phyloP scores from a whole-genome alignment of 2,329 filamentous ascomycete species.

The Fusarium veterinarium region DNA sequence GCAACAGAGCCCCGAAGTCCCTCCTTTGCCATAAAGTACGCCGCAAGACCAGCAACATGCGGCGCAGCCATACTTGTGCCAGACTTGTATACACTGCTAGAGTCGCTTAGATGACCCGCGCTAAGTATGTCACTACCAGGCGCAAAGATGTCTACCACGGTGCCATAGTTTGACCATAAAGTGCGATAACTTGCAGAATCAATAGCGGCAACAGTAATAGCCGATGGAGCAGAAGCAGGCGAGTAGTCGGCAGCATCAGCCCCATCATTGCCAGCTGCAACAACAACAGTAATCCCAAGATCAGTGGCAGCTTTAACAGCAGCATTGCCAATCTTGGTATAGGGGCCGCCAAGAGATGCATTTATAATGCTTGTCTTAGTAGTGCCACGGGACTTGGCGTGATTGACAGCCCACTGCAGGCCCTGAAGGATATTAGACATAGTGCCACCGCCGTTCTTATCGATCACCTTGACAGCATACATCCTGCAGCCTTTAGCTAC shows the following conservation, averaged over 20 bases:
- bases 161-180: conserved; percentile 11
- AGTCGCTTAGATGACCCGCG: not conserved
- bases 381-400: conserved; percentile 40
- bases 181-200: not conserved
- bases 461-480: conserved; percentile 48
- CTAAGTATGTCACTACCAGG: conserved; percentile 5
- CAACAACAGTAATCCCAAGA: conserved; percentile 1
- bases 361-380: conserved; percentile 11
- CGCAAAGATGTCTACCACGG: conserved; percentile 8
- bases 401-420: conserved; percentile 44
- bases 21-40: conserved; percentile 63
- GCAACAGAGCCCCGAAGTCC: not conserved
- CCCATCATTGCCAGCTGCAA: not conserved
- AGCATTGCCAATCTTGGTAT: not conserved
- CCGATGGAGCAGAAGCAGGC: conserved; percentile 3
- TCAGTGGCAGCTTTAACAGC: conserved; percentile 11
- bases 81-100: not conserved
- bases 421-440: conserved; percentile 32
- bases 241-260: not conserved
- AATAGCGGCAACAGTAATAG: conserved; percentile 6
- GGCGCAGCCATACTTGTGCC: conserved; percentile 58
- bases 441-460: conserved; percentile 6
- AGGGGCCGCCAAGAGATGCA: not conserved
- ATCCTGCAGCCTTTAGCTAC: conserved; percentile 46
- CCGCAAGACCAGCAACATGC: conserved; percentile 71